Evolutionary conservation across 306 rosid genomes (phyloP).

Genomic region (Acacia acuminata): DNA sequence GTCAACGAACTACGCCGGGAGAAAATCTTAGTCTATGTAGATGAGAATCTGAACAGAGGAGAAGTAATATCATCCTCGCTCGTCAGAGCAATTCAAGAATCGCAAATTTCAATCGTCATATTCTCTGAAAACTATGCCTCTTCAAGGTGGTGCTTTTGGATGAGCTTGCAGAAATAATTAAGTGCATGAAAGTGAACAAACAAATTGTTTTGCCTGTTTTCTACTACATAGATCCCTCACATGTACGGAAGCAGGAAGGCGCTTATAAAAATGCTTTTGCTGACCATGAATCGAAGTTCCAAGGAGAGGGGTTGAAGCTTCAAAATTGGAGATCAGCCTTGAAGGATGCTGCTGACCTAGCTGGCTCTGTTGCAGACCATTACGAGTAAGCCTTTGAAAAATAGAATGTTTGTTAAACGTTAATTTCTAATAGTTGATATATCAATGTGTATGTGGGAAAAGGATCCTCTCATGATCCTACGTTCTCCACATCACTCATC

Average conservation of each 20-base stretch:
- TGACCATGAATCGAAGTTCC: not conserved
- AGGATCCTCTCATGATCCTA: too few relatives aligned
- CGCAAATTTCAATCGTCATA: too few relatives aligned
- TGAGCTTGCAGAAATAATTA: not conserved
- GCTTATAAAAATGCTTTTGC: not conserved
- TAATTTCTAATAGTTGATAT: not conserved
- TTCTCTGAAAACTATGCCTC: too few relatives aligned
- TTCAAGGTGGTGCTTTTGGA: too few relatives aligned
- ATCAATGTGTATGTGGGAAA: too few relatives aligned
- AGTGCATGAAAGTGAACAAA: not conserved
- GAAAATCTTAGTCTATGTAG: too few relatives aligned
- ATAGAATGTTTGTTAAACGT: not conserved
- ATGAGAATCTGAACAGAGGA: too few relatives aligned
- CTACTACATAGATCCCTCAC: not conserved
- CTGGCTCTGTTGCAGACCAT: not conserved
- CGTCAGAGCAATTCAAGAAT: too few relatives aligned
- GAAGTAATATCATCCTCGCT: too few relatives aligned
- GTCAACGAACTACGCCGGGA: too few relatives aligned
- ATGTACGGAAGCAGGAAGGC: not conserved
- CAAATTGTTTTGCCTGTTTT: not conserved
- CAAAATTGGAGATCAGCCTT: conserved; percentile 10
- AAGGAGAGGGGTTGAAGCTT: not conserved
- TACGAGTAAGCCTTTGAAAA: not conserved
- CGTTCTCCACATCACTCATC: too few relatives aligned
- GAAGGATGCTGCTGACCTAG: not conserved